Base-by-base conservation (phyloP, 768 basidiomycete species). In the Strobilomyces echinocephalus region DNA sequence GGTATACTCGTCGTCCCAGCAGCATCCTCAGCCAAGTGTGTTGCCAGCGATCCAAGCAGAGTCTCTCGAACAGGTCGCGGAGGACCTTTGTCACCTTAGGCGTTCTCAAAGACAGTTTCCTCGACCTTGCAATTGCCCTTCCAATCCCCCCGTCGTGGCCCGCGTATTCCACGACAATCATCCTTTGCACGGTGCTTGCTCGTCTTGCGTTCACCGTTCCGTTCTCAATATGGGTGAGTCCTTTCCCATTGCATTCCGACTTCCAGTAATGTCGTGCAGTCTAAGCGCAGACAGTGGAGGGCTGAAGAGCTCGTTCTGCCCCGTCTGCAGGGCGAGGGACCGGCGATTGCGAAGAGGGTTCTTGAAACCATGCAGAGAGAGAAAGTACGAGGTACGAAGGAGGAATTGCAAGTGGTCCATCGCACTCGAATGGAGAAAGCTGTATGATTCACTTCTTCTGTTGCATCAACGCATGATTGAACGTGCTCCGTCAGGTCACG, bases 51-150 rank as follows among this genome's bases (percentile, higher is more conserved):
- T 41, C 56, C 9, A 57, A 26, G 26, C 47, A 43, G 8, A 46
- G 49, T 38, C 46, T 46, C 33, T 36, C 49, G 20, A 35, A 46
- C 24, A 44, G 36, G 28, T 31, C 55, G 49, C 54, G 56, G 44
- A 68, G 67, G 51, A 59, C 55, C 9, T 51, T 72, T 46, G 55
- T 49, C 50, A 60, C 55, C 51, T 40, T 70, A 43, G 66, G 67
- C 46, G 43, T 65, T 40, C 66, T 84, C 50, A 76, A 78, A 34
- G 76, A 89, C 62, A 83, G 81, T 10, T 90, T 91, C 63, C 74
- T 91, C 14, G 89, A 91, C 74, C 72, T 91, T 46, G 85, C 89
- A 21, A 64, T 81, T 35, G 87, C 86, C 4, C 72, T 91, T n/a
- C 89, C 89, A 2, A 73, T 81, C 58, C 87, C 90, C 21, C 74